phyloP scores from a whole-genome alignment of 2,329 filamentous ascomycete genomes.

The Clonostachys rosea region DNA sequence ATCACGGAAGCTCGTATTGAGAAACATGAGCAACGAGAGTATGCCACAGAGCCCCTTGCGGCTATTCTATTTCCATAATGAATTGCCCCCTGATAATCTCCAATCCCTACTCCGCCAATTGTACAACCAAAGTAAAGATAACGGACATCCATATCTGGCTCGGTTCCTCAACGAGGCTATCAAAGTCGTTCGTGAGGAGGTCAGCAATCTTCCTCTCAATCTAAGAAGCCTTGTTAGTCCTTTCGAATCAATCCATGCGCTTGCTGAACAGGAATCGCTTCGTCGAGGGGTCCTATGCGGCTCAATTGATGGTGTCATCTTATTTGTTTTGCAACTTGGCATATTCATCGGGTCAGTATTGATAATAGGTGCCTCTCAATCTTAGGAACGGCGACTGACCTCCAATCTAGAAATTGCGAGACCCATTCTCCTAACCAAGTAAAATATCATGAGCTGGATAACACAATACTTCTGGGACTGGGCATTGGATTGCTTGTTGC shows the following conservation, averaged over 20 bases:
- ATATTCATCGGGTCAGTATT: background rate
- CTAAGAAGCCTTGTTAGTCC: background rate
- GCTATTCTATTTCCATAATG: background rate
- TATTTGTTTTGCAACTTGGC: background rate
- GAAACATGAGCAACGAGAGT: no score
- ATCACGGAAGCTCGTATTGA: no score
- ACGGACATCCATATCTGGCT: background rate
- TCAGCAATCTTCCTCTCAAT: background rate
- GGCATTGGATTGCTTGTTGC: background rate
- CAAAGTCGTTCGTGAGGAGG: background rate
- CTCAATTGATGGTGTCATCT: background rate
- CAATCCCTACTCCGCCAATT: background rate
- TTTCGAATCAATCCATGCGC: background rate
- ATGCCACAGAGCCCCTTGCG: no score
- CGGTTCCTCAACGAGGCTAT: background rate
- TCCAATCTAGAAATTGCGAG: no score
- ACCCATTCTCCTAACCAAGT: no score
- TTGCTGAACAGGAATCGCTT: background rate
- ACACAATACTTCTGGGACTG: background rate
- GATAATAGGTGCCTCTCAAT: no score
- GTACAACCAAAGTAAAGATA: background rate
- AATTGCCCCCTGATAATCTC: background rate
- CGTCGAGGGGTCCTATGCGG: background rate
- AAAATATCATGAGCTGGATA: no score
- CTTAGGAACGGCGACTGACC: no score